These are phyloP conservation scores for Gigaspora rosea DNA, from an alignment of 192 early-diverging fungal genomes.

Conservation along the genomic window DNA sequence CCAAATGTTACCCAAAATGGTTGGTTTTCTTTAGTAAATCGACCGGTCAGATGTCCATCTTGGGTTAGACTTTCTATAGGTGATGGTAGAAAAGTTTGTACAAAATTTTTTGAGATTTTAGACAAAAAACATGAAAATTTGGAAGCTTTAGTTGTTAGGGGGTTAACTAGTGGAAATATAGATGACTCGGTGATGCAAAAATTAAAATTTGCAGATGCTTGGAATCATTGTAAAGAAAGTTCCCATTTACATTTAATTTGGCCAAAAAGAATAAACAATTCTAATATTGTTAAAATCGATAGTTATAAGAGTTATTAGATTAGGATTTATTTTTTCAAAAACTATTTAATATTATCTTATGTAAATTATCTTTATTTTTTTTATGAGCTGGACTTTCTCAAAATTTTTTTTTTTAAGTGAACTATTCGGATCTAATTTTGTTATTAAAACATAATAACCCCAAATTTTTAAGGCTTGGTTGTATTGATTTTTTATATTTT, in stretches of 20 bases:
- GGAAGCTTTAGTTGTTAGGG: background rate
- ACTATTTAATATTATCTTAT: no score
- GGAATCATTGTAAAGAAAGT: background rate
- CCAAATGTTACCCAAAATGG: slow-evolving; percentile 24
- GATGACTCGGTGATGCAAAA: background rate
- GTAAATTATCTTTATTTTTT: no score
- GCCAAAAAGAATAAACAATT: background rate
- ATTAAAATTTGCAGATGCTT: slow-evolving; percentile 23
- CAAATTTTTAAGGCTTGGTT: no score
- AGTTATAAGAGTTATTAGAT: no score
- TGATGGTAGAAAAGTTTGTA: slow-evolving; percentile 19
- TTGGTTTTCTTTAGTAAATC: slow-evolving; percentile 21
- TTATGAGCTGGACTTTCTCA: no score
- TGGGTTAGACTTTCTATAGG: slow-evolving; percentile 15
- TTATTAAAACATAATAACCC: no score
- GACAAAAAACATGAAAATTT: slow-evolving; percentile 13
- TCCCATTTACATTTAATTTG: background rate
- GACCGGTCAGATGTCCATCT: background rate
- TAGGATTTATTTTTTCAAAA: no score
- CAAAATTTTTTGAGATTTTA: slow-evolving; percentile 27
- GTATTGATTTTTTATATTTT: no score
- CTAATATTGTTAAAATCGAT: no score
- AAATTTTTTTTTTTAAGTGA: no score
- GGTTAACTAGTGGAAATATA: background rate
- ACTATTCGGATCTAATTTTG: no score